Evolutionary conservation across 2,329 filamentous ascomycete species (phyloP).

Genomic region (Pseudogymnoascus sp.): DNA sequence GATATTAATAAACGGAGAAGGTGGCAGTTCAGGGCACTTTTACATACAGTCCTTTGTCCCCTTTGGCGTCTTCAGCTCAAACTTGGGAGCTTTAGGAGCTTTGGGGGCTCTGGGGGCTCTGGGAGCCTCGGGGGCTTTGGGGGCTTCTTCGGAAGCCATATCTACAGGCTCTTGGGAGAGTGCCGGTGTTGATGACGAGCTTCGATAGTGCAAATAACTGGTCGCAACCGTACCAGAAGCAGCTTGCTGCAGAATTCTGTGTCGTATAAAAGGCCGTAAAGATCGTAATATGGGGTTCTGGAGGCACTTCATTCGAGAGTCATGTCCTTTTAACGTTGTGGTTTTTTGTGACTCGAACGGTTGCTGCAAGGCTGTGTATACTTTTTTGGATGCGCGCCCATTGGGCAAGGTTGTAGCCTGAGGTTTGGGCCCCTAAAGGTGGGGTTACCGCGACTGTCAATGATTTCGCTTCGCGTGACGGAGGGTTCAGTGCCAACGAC

Average conservation of each 20-base stretch:
- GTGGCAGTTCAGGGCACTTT: neutral
- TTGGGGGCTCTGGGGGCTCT: neutral
- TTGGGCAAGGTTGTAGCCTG: conserved; percentile 6
- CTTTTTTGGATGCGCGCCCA: neutral
- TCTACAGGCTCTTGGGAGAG: neutral
- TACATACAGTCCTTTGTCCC: conserved; percentile 72
- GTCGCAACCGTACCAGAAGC: neutral
- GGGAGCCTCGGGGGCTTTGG: neutral
- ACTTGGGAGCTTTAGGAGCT: conserved; percentile 38
- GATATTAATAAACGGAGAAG: conserved; percentile 8
- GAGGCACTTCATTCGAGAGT: conserved; percentile 2
- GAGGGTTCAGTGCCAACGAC: conserved; percentile 3
- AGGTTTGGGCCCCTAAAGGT: conserved; percentile 8
- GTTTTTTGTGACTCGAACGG: neutral
- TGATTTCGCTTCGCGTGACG: conserved; percentile 5
- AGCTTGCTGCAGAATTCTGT: neutral
- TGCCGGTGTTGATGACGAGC: neutral
- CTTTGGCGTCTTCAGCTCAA: conserved; percentile 81
- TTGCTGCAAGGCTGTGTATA: neutral
- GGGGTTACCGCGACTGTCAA: conserved; percentile 5
- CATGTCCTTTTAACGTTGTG: neutral
- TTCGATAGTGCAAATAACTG: neutral
- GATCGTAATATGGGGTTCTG: neutral
- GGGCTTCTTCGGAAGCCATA: conserved; percentile 5
- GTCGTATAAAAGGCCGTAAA: conserved; percentile 9